These are phyloP conservation scores for Rhypophila decipiens DNA, from an alignment of 495 filamentous ascomycete genomes.

Conservation along the genomic window DNA sequence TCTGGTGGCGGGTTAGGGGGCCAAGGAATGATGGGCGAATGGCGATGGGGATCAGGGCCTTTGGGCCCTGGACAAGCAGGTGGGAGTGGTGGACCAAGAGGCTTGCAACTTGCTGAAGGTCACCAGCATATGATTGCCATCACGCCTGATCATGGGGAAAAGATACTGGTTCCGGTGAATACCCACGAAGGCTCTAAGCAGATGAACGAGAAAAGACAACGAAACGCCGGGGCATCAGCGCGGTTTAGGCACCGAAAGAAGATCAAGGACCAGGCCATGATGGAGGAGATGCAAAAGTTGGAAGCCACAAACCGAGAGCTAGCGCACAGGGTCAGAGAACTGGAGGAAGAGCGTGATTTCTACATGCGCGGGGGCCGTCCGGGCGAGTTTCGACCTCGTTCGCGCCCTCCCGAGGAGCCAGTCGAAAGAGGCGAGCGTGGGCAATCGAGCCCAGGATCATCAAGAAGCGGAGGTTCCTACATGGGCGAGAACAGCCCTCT, in stretches of 20 bases:
- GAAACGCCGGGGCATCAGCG: slow-evolving; percentile 89
- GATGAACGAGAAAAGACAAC: slow-evolving; percentile 84
- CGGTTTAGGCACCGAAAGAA: slow-evolving; percentile 85
- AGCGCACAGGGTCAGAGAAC: slow-evolving; percentile 37
- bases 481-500: slow-evolving; percentile 27
- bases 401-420: slow-evolving; percentile 46
- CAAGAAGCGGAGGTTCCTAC: slow-evolving; percentile 25
- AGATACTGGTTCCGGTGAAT: slow-evolving; percentile 60
- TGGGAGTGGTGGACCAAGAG: slow-evolving; percentile 4
- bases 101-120: slow-evolving; percentile 32
- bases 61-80: slow-evolving; percentile 14
- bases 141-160: slow-evolving; percentile 35
- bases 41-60: slow-evolving; percentile 23
- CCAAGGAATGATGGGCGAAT: slow-evolving; percentile 21
- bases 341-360: slow-evolving; percentile 40
- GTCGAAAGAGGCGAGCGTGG: slow-evolving; percentile 42
- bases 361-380: slow-evolving; percentile 55
- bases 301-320: slow-evolving; percentile 50
- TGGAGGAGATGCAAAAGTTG: slow-evolving; percentile 57
- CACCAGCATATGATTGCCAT: slow-evolving; percentile 38
- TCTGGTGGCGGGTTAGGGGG: slow-evolving; percentile 14
- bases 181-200: slow-evolving; percentile 76
- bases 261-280: slow-evolving; percentile 74
- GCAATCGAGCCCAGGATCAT: slow-evolving; percentile 38
- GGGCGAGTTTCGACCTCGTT: slow-evolving; percentile 53